phyloP scores from a whole-genome alignment of 129 eudicot genomes.

The Centaurea solstitialis region DNA sequence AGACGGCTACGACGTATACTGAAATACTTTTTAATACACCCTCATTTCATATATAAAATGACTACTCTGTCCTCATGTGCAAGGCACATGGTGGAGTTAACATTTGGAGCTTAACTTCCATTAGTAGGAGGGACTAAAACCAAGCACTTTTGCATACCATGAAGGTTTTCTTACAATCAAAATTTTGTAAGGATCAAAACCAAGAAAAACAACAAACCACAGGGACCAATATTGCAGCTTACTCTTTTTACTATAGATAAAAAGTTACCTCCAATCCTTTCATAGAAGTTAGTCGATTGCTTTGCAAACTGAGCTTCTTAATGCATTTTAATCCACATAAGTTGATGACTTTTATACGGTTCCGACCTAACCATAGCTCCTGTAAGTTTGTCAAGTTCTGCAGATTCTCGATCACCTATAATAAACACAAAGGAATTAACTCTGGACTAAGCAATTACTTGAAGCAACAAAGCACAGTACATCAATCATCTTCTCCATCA shows the following conservation, averaged over 20 bases:
- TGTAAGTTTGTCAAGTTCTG: conserved; percentile 66
- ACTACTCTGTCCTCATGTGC: too few species aligned
- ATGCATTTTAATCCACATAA: conserved; percentile 93
- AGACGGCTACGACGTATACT: too few species aligned
- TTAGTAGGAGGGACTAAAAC: too few species aligned
- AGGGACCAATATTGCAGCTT: too few species aligned
- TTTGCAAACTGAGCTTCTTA: conserved; percentile 90
- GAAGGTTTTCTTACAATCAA: too few species aligned
- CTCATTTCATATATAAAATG: too few species aligned
- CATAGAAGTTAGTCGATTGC: conserved; percentile 92
- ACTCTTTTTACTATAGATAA: neutral
- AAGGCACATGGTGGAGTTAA: too few species aligned
- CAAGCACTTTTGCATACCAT: too few species aligned
- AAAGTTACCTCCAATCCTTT: conserved; percentile 76
- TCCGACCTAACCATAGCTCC: conserved; percentile 95
- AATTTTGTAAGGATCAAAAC: too few species aligned
- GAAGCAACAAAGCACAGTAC: too few species aligned
- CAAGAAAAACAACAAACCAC: too few species aligned
- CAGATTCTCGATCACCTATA: conserved; percentile 83
- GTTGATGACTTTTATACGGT: conserved; percentile 74
- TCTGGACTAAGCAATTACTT: neutral
- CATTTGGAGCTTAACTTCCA: too few species aligned
- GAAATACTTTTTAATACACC: neutral
- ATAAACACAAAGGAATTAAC: conserved; percentile 15
- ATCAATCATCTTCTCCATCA: neutral